Base-by-base conservation (phyloP, 2,329 filamentous ascomycete species). In the Tolypocladium cylindrosporum region DNA sequence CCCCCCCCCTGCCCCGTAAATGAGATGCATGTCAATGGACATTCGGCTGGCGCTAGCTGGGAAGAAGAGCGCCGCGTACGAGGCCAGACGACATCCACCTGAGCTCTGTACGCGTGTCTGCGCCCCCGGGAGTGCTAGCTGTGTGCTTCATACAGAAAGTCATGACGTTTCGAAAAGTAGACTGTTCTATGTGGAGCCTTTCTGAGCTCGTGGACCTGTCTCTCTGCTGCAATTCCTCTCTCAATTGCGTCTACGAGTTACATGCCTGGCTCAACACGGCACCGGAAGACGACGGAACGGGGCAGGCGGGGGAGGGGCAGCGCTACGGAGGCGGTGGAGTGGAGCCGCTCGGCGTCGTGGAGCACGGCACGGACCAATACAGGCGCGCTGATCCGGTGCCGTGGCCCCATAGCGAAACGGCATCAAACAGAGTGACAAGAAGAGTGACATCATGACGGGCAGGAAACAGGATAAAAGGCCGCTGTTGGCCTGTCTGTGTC, bases 341-440 rank as follows among this genome's bases (percentile, higher is more conserved):
- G 48, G 14, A 61, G 45, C 42, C 55, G 34, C 53, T 59, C 60
- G 48, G 61, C 60, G 56, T 59, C 61, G 55, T 61, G 60, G 43
- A 61, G 58, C 24, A 60, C 39, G 43, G 53, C 24, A n/a, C 55
- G 56, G 42, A 60, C 59, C 34, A 41, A 55, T 54, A 41, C 40
- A 19, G 37, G 11, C 14, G 14, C 37, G 16, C 40, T n/a, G 53
- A 27, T 31, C 53, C 53, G 53, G 53, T 41, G 53, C 53, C 53
- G 53, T 54, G 24, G 37, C 24, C 40, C 56, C 56, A 51, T 52
- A 7, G 41, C 52, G 52, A 52, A 48, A 55, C 51, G 48, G 52
- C 48, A 34, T 51, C 27, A 34, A 7, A n/a, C n/a, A 19, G 48
- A 51, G 16, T 19, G 16, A 36, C 48, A 7, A 51, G 14, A 27